A percentile compares a stretch with the other conserved stretches of the same genome.
phyloP scores from a whole-genome alignment of 371 early-diverging fungal species.

The Circinella umbellata region DNA sequence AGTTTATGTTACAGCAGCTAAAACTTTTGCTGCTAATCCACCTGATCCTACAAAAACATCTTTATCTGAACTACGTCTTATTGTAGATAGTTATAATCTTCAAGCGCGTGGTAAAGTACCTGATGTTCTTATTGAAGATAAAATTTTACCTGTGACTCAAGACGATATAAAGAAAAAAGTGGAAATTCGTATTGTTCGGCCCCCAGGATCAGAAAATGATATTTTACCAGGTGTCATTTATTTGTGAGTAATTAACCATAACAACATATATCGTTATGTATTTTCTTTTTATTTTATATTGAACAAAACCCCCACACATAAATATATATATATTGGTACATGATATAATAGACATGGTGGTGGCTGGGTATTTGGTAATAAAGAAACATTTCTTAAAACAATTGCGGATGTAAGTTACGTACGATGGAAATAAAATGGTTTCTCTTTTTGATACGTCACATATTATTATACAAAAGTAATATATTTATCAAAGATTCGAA shows the following conservation, averaged over 20 bases:
- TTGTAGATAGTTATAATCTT: neutral
- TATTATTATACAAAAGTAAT: no score
- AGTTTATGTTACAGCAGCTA: neutral
- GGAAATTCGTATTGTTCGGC: constrained; percentile 7
- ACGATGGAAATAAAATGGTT: neutral
- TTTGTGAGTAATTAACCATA: constrained; percentile 12
- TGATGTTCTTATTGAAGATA: neutral
- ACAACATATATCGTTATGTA: no score
- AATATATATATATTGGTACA: no score
- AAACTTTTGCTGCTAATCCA: neutral
- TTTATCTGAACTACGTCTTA: neutral
- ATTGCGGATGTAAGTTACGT: constrained; percentile 15
- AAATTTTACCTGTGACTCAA: neutral
- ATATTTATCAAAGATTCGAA: no score
- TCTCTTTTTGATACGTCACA: no score
- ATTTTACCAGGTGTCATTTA: constrained; percentile 18
- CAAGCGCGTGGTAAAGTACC: constrained; percentile 1
- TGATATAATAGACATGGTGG: constrained; percentile 23
- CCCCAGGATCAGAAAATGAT: constrained; percentile 11
- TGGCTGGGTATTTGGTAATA: constrained; percentile 25
- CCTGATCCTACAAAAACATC: neutral
- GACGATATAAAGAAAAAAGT: neutral
- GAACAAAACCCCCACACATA: no score
- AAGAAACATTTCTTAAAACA: constrained; percentile 9
- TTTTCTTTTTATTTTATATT: no score